Conservation (phyloP, 2,329 filamentous ascomycete genomes). For the Xylariomycetidae sp. region DNA sequence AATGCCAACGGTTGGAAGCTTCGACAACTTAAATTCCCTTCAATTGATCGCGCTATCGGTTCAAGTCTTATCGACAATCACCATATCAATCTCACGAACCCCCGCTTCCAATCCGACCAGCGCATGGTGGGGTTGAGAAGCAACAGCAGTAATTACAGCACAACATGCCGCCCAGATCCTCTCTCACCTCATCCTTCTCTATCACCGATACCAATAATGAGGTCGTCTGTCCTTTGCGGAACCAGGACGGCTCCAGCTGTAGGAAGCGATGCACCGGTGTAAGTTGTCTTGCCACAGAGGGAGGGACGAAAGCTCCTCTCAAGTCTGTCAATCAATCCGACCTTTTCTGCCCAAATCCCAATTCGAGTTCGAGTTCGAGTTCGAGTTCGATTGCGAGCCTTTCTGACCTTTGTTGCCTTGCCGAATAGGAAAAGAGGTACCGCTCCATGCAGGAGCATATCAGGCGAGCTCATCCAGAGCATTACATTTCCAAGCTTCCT, state of each 20-base stretch:
- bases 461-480: slow-evolving; percentile 89
- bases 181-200: slow-evolving; percentile 85
- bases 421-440: slow-evolving; percentile 79
- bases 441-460: slow-evolving; percentile 99
- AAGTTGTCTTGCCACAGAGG: no score
- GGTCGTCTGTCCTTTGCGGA: slow-evolving; percentile 91
- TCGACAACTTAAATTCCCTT: slow-evolving; percentile 10
- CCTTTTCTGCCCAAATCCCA: no score
- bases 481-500: slow-evolving; percentile 96
- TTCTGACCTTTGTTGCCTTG: slow-evolving; percentile 18
- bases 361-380: no score
- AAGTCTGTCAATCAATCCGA: no score
- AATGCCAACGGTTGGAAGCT: slow-evolving; percentile 19
- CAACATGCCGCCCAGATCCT: slow-evolving; percentile 84
- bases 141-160: no score
- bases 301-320: no score
- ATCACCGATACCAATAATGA: slow-evolving; percentile 91
- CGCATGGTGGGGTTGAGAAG: slow-evolving; percentile 52
- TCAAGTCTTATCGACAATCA: slow-evolving; percentile 21
- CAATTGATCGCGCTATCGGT: slow-evolving; percentile 17
- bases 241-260: slow-evolving; percentile 95
- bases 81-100: slow-evolving; percentile 20
- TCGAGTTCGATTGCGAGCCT: background rate
- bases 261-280: slow-evolving; percentile 97
- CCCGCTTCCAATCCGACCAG: slow-evolving; percentile 28